Base-by-base conservation (phyloP, 345 rosid genomes). In the Erodium maritimum region DNA sequence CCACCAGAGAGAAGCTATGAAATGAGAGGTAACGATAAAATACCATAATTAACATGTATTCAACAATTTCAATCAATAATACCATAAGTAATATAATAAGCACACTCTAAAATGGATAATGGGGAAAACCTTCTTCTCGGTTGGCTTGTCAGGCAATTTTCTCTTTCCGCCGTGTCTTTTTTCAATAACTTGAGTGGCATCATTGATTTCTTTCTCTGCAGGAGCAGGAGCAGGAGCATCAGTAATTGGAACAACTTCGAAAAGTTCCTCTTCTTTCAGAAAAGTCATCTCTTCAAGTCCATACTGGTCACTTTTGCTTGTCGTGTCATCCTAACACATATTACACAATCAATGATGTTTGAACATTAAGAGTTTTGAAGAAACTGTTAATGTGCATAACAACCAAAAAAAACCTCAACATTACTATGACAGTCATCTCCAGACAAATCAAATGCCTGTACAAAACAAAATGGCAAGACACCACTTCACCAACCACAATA, bases 271-370 rank as follows among this genome's bases (percentile, higher is more conserved):
- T 73, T 81, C 89, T 69, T 77, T 21, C 67, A 71, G 71, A 71
- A 88, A 91, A 61, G 88, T 86, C 96, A 88, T 91, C 71, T 91
- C 95, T 60, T 86, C 89, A 33, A 82, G 54, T 58, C 76, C 82
- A 74, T 85, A 89, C 2, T 61, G 67, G 52, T 70, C 82, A 67
- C 56, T 57, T 53, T 60, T 60, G 52, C 67, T 77, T 56, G 65
- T 22, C 23, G 59, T 57, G 20, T 75, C 61, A 21, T 85, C 89
- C 96, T 86, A 48, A 52, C 20, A 73, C 42, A 59, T 16, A 61
- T 34, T 46, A 57, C 8, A 2, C 12, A 56, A 34, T 60, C 61
- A 34, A 37, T 52, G 9, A 60, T 33, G 34, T 48, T 6, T 13
- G 21, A 21, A 46, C 54, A 13, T 10, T 42, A 2, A 42, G 12